Conservation (phyloP, 129 eudicot species). For the Apium graveolens region DNA sequence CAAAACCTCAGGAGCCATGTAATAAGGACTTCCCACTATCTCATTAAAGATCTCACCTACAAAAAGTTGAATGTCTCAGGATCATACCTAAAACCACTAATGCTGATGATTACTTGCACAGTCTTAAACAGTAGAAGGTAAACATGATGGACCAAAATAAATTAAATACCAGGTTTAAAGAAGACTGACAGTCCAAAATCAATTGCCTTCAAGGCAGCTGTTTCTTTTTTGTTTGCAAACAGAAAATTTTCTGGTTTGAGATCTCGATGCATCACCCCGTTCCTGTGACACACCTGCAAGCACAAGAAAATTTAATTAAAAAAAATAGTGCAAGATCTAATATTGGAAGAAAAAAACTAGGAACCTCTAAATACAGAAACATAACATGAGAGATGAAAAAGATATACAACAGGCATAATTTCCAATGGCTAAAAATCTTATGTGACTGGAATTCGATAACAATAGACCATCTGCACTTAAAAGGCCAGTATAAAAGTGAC, state of each 20-base stretch:
- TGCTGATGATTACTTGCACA: not conserved
- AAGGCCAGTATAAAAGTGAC: not conserved
- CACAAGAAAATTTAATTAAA: not conserved
- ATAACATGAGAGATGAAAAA: not conserved
- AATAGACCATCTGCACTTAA: not conserved
- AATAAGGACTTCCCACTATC: constrained; percentile 88
- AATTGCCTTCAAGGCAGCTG: constrained; percentile 59
- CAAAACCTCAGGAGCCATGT: constrained; percentile 89
- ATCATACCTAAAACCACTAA: not conserved
- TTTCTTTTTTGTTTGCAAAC: constrained; percentile 76
- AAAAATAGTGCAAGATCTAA: not conserved
- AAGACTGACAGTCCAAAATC: constrained; percentile 82
- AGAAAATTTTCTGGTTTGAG: constrained; percentile 88
- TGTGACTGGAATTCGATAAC: not conserved
- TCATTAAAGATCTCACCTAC: constrained; percentile 62
- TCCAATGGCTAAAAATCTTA: not conserved
- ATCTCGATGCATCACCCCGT: constrained; percentile 92
- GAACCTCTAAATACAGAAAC: not conserved
- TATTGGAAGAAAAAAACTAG: not conserved
- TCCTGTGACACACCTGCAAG: constrained; percentile 53
- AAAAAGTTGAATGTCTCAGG: not conserved
- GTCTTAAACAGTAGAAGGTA: not conserved
- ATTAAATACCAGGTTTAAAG: constrained; percentile 63
- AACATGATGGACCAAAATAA: not conserved
- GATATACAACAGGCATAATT: not conserved